These are phyloP conservation scores for Setaria viridis DNA, from an alignment of 202 grass and related monocot genomes.

Conservation along the genomic window DNA sequence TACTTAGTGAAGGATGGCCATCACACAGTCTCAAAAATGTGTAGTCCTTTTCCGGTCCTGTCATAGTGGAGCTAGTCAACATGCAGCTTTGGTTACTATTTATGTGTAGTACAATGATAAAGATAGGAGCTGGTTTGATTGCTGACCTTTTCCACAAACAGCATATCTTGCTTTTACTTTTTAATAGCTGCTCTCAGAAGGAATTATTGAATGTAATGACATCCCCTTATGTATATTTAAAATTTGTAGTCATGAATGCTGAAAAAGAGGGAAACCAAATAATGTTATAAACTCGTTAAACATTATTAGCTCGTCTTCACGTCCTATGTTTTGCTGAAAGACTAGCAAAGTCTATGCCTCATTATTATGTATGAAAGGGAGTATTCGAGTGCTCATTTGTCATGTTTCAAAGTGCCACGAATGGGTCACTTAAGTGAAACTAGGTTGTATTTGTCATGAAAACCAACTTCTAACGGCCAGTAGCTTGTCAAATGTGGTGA, in stretches of 20 bases:
- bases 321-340: conserved; percentile 8
- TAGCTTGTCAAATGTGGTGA: conserved; percentile 11
- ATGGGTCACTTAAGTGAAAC: conserved; percentile 6
- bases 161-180: conserved; percentile 14
- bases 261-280: background rate
- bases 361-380: background rate
- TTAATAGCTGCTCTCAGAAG: background rate
- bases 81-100: conserved; percentile 5
- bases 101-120: conserved; percentile 11
- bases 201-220: conserved; percentile 7
- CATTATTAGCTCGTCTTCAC: conserved; percentile 9
- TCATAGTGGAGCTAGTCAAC: conserved; percentile 4
- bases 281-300: background rate
- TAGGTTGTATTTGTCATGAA: conserved; percentile 20
- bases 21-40: background rate
- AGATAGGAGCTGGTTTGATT: conserved; percentile 26
- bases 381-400: conserved; percentile 20
- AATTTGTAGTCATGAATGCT: background rate
- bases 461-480: conserved; percentile 8
- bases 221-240: conserved; percentile 15
- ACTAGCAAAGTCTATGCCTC: background rate
- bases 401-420: background rate
- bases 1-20: conserved; percentile 13
- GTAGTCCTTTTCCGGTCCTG: conserved; percentile 9
- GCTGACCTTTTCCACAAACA: background rate